phyloP scores from a whole-genome alignment of 1,139 yeast species.

The Pneumocystis jirovecii region DNA sequence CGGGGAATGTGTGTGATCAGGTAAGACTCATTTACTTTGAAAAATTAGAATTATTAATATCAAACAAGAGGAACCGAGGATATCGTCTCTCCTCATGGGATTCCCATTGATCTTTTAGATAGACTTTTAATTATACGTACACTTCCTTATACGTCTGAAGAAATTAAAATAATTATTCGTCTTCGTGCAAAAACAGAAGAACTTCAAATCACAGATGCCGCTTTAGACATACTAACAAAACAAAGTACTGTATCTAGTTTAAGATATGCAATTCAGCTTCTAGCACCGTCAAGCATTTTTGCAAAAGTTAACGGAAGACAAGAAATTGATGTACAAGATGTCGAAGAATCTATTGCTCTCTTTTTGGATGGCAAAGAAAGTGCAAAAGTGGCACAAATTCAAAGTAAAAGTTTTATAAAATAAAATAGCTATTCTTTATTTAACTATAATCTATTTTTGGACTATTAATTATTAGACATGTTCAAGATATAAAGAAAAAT shows the following conservation, averaged over 20 bases:
- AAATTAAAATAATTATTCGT: constrained; percentile 63
- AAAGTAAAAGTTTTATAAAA: constrained; percentile 8
- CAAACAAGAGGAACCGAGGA: constrained; percentile 56
- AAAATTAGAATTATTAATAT: neutral
- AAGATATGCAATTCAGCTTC: constrained; percentile 78
- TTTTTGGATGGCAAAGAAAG: constrained; percentile 85
- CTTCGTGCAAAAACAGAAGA: constrained; percentile 70
- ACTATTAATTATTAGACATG: neutral
- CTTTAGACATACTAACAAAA: constrained; percentile 54
- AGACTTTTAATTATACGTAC: constrained; percentile 84
- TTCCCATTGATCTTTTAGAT: constrained; percentile 89
- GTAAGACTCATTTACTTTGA: constrained; percentile 3
- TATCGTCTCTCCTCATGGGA: constrained; percentile 83
- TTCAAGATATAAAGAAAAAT: neutral
- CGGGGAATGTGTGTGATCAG: constrained; percentile 83
- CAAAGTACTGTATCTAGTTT: constrained; percentile 65
- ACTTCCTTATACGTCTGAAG: constrained; percentile 68
- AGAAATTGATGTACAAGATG: constrained; percentile 54
- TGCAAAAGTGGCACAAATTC: constrained; percentile 50
- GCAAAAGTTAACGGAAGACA: constrained; percentile 58
- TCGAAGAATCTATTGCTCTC: constrained; percentile 72
- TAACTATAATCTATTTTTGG: neutral
- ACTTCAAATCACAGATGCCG: constrained; percentile 46
- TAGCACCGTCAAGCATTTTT: constrained; percentile 80
- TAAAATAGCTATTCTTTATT: neutral